These are phyloP conservation scores for Benincasa hispida DNA, from an alignment of 306 rosid species.

Conservation along the genomic window DNA sequence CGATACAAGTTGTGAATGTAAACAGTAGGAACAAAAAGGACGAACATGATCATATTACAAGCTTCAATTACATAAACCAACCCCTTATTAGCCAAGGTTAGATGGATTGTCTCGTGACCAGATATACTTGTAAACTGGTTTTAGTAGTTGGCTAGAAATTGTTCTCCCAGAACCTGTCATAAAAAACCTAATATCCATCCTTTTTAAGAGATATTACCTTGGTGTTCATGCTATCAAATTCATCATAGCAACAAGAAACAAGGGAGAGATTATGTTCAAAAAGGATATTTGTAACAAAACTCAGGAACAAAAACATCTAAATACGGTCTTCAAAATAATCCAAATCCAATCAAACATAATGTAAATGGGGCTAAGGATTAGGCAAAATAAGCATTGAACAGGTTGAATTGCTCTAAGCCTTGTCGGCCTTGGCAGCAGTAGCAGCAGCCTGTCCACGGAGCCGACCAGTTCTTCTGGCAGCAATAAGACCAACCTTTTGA, in stretches of 20 bases:
- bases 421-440: slow-evolving; percentile 7
- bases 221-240: neutral
- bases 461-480: slow-evolving; percentile 15
- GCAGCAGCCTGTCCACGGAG: slow-evolving; percentile 19
- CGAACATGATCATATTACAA: too few relatives aligned
- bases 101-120: too few relatives aligned
- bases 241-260: neutral
- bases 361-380: neutral
- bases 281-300: slow-evolving; percentile 4
- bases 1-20: too few relatives aligned
- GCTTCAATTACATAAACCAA: too few relatives aligned
- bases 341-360: neutral
- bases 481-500: slow-evolving; percentile 18
- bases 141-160: neutral
- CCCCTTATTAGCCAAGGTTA: too few relatives aligned
- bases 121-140: neutral
- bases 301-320: slow-evolving; percentile 3
- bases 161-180: neutral
- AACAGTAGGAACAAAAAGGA: too few relatives aligned
- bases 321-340: neutral
- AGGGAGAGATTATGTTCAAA: neutral
- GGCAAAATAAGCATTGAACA: neutral
- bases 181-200: neutral
- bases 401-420: neutral
- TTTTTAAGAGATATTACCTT: neutral